Evolutionary conservation across 169 alveolate genomes (phyloP).

Genomic region (Sarcocystis neurona): DNA sequence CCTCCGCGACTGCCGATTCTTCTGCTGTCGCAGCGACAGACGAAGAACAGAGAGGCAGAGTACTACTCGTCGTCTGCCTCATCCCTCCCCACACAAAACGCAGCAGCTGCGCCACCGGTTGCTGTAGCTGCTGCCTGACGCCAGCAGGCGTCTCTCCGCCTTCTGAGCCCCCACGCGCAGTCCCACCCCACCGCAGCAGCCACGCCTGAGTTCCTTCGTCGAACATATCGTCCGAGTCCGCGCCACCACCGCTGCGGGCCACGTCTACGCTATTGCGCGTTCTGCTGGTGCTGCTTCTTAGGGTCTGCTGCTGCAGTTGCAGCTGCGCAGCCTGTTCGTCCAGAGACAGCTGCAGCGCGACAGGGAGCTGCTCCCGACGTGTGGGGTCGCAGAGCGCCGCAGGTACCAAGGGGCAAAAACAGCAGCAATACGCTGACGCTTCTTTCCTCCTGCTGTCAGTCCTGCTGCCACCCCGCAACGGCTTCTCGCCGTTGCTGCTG

Average conservation of each 20-base stretch:
- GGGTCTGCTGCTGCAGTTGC: neutral
- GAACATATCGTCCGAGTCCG: neutral
- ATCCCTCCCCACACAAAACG: too few relatives aligned
- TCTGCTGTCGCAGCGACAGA: too few relatives aligned
- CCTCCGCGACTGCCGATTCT: too few relatives aligned
- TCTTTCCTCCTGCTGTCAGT: too few relatives aligned
- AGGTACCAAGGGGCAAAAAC: neutral
- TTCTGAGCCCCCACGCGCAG: neutral
- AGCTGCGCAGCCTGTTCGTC: constrained; percentile 9
- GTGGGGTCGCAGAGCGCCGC: neutral
- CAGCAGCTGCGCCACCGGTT: too few relatives aligned
- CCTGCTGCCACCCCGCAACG: too few relatives aligned
- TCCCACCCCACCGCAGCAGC: too few relatives aligned
- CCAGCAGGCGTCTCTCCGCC: neutral
- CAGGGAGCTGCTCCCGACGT: neutral
- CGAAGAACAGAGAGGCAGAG: too few relatives aligned
- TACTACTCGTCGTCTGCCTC: too few relatives aligned
- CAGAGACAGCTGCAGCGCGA: constrained; percentile 19
- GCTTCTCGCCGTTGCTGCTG: too few relatives aligned
- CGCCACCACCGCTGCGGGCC: neutral
- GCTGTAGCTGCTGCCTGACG: neutral
- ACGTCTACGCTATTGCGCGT: neutral
- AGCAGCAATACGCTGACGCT: neutral
- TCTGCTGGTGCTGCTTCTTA: neutral
- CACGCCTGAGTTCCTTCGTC: neutral